Base-by-base conservation (phyloP, 805 yeast species). In the Lipomyces orientalis region DNA sequence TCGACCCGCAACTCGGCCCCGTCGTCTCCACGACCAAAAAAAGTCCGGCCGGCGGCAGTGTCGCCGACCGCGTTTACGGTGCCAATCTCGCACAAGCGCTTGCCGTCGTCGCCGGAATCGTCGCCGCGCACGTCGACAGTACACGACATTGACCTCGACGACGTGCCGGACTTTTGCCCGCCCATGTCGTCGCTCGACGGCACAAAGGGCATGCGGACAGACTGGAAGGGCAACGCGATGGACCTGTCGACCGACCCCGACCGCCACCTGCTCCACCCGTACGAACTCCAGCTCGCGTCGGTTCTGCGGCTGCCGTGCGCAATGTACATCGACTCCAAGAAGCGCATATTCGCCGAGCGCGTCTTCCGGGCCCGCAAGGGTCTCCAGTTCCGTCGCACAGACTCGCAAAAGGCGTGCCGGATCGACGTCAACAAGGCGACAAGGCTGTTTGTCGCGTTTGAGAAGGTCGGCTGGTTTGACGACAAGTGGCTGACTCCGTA, bases 221-320 rank as follows among this genome's bases (percentile, higher is more conserved):
- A 94, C 78, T 94, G 99, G 99, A 94, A 93, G 81, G 99, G 98
- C 10, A 97, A 93, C 74, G 97, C 98, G 49, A 93, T 94, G 97
- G 96, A 91, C 78, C 84, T 94, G 65, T 83, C 89, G 19, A 75
- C 79, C 39, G 98, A 95, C 79, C 96, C 97, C 25, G 84, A 91
- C 72, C 79, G 85, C 61, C 80, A 80, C 58, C 84, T 88, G 73
- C 83, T 95, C 71, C 98, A 94, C 79, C 98, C 98, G 0, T 97
- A 97, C 4, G 99, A 94, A 79, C 84, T 90, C 16, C 83, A 85
- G 54, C 82, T 94, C 69, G 98, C 98, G 4, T 89, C 96, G 19
- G 90, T 89, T n/a, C 83, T 94, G 75, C 85, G 99, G 77, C 83
- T 94, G 72, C 97, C 98, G 9, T 89, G 93, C 66, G 90, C 88